Percentiles rank a stretch among this genome's conserved stretches.
These are phyloP conservation scores for Monilinia fructigena DNA, from an alignment of 2,329 filamentous ascomycete genomes.

Conservation along the genomic window DNA sequence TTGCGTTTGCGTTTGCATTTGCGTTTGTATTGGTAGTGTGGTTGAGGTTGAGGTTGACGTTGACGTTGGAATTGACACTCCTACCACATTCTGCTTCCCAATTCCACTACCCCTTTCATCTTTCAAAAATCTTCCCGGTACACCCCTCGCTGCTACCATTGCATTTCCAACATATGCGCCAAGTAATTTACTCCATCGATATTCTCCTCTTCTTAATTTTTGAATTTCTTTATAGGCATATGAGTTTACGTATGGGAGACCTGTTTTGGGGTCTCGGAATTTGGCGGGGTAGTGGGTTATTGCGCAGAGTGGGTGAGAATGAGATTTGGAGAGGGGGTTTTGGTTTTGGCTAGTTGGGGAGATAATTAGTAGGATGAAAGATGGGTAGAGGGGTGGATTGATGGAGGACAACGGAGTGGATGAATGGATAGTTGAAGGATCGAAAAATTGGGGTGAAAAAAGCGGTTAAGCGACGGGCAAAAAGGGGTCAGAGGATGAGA, in stretches of 20 bases:
- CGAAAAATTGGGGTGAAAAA: background rate
- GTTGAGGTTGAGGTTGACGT: too few species aligned
- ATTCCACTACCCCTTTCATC: background rate
- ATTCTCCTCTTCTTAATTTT: conserved; percentile 68
- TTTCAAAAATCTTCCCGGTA: conserved; percentile 70
- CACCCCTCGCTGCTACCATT: conserved; percentile 66
- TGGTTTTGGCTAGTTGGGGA: background rate
- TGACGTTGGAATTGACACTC: too few species aligned
- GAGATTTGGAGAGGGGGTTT: conserved; percentile 27
- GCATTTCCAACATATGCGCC: conserved; percentile 78
- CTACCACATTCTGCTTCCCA: too few species aligned
- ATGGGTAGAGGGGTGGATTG: too few species aligned
- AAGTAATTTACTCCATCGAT: conserved; percentile 77
- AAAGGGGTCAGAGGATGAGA: background rate
- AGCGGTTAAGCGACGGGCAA: too few species aligned
- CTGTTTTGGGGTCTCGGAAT: conserved; percentile 82
- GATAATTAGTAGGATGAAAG: background rate
- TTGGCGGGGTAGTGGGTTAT: conserved; percentile 80
- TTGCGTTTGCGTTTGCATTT: too few species aligned
- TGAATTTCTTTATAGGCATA: conserved; percentile 82
- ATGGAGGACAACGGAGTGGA: background rate
- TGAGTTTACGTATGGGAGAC: conserved; percentile 75
- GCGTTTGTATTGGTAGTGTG: too few species aligned
- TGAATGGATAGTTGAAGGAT: background rate
- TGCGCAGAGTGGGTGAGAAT: conserved; percentile 56